phyloP scores from a whole-genome alignment of 805 yeast species.

The Spathaspora arborariae region DNA sequence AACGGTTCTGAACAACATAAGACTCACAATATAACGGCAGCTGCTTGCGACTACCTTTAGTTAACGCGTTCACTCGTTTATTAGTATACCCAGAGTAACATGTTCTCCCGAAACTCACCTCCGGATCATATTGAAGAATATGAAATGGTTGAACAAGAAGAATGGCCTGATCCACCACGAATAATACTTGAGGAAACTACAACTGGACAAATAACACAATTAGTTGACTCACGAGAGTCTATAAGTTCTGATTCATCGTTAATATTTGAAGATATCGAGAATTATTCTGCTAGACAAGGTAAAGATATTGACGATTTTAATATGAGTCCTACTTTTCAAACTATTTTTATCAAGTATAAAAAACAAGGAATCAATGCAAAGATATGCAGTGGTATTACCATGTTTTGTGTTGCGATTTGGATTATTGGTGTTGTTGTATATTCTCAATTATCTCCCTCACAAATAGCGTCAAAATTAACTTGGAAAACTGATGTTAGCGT shows the following conservation, averaged over 20 bases:
- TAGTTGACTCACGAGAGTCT: background rate
- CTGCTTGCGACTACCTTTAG: too few species aligned
- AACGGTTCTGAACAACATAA: background rate
- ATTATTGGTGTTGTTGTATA: conserved; percentile 22
- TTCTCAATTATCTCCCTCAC: conserved; percentile 18
- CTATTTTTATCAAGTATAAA: conserved; percentile 14
- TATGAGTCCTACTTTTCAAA: conserved; percentile 20
- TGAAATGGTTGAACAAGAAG: conserved; percentile 6
- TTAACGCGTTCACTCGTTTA: background rate
- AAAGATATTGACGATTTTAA: conserved; percentile 18
- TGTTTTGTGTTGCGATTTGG: conserved; percentile 19
- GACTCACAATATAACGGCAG: background rate
- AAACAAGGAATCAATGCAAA: conserved; percentile 8
- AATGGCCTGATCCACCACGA: background rate
- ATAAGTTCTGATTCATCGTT: conserved; percentile 16
- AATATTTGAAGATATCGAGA: conserved; percentile 27
- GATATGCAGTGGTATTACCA: conserved; percentile 3
- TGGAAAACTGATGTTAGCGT: conserved; percentile 18
- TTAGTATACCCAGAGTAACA: background rate
- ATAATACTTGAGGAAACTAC: background rate
- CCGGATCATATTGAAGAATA: conserved; percentile 5
- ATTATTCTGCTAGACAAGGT: conserved; percentile 8
- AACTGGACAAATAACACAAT: background rate
- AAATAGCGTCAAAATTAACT: conserved; percentile 19
- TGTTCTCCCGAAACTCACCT: conserved; percentile 4